Percentiles rank a stretch among this genome's conserved stretches.
Conservation (phyloP, 306 rosid genomes). For the Fagus sylvatica region DNA sequence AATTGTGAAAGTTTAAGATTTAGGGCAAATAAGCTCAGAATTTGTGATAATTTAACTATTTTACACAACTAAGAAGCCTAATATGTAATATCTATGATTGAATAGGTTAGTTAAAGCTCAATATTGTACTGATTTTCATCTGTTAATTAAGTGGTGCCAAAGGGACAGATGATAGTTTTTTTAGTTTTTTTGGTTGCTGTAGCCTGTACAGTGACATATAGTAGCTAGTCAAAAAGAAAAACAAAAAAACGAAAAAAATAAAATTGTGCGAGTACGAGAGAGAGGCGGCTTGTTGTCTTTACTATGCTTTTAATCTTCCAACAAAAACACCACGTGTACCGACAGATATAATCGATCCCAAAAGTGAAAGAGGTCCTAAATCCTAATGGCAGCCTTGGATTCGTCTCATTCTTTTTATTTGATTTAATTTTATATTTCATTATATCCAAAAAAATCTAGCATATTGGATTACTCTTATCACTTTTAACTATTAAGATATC, state of each 20-base stretch:
- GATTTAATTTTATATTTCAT: background rate
- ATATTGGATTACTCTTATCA: background rate
- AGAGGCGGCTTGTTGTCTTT: constrained; percentile 31
- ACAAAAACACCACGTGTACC: constrained; percentile 14
- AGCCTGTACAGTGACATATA: background rate
- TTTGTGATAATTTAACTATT: too few species aligned
- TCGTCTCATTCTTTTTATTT: background rate
- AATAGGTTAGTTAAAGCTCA: too few species aligned
- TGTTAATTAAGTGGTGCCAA: too few species aligned
- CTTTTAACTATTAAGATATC: background rate
- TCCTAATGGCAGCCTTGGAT: background rate
- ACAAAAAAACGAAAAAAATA: background rate
- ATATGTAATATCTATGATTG: too few species aligned
- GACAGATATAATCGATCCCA: constrained; percentile 21
- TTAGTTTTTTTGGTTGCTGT: too few species aligned
- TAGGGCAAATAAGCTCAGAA: too few species aligned
- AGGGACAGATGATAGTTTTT: too few species aligned
- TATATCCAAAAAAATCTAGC: background rate
- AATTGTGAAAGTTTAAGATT: too few species aligned
- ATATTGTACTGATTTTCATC: too few species aligned
- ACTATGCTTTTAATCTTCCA: constrained; percentile 7
- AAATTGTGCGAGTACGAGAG: background rate
- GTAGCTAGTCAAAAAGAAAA: constrained; percentile 19
- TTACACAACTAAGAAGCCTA: too few species aligned
- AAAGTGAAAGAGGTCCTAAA: background rate